Conservation (phyloP, 1,284 basidiomycete genomes). For the Trichosporon asahii region DNA sequence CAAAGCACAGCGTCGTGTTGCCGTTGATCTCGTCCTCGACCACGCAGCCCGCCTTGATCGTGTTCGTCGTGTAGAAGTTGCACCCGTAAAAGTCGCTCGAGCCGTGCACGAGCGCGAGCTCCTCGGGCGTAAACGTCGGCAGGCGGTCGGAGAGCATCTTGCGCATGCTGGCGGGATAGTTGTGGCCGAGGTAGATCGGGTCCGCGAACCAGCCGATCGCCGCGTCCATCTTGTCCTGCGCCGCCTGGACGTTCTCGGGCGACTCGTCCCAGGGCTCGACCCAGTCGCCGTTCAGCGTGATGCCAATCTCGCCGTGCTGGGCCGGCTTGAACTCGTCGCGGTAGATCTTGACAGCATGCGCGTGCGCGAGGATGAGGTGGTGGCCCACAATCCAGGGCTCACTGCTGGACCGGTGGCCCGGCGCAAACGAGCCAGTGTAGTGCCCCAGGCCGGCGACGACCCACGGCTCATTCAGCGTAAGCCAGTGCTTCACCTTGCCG, state of each 20-base stretch:
- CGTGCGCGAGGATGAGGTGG: constrained; percentile 66
- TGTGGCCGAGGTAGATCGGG: constrained; percentile 65
- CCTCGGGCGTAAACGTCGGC: constrained; percentile 63
- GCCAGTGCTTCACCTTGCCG: constrained; percentile 70
- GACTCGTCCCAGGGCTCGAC: constrained; percentile 65
- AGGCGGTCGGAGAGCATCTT: constrained; percentile 63
- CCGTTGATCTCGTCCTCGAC: constrained; percentile 60
- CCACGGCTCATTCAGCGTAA: constrained; percentile 67
- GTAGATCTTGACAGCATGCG: constrained; percentile 63
- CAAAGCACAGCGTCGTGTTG: constrained; percentile 50
- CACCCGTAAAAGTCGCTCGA: constrained; percentile 34
- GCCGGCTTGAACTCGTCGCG: constrained; percentile 57
- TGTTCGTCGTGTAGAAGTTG: constrained; percentile 65
- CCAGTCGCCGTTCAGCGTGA: constrained; percentile 71
- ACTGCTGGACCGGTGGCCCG: constrained; percentile 58
- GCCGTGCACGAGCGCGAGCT: constrained; percentile 61
- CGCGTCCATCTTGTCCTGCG: constrained; percentile 63
- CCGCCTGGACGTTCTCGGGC: constrained; percentile 62
- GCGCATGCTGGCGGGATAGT: constrained; percentile 64
- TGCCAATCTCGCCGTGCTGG: constrained; percentile 61
- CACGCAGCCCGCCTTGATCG: constrained; percentile 54
- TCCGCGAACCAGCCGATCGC: constrained; percentile 60
- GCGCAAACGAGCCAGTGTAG: constrained; percentile 21
- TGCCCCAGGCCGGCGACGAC: constrained; percentile 67
- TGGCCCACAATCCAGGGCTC: constrained; percentile 74